A percentile compares a stretch with the other conserved stretches of the same genome.
Conservation (phyloP, 495 filamentous ascomycete species). For the Patellaria atrata region DNA sequence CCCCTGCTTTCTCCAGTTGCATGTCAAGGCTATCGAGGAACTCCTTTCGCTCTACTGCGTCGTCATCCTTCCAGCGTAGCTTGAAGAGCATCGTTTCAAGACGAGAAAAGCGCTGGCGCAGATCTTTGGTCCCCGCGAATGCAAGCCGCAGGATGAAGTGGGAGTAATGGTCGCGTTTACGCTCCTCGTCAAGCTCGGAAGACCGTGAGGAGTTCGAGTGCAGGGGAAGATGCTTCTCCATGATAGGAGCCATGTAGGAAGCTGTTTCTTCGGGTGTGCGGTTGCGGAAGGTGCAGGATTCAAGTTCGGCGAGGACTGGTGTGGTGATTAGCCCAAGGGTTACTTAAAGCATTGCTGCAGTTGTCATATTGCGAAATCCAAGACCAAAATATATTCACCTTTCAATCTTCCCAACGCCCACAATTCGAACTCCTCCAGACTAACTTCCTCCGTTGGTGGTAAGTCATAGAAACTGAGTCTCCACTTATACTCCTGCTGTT, state of each 20-base stretch:
- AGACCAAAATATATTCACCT: conserved; percentile 32
- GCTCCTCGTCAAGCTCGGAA: conserved; percentile 47
- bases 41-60: conserved; percentile 46
- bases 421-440: conserved; percentile 94
- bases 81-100: conserved; percentile 82
- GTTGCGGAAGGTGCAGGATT: conserved; percentile 92
- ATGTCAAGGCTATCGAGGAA: conserved; percentile 71
- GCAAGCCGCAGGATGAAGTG: conserved; percentile 95
- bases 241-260: conserved; percentile 59
- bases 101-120: conserved; percentile 74
- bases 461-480: conserved; percentile 82
- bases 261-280: conserved; percentile 63
- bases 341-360: not conserved
- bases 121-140: conserved; percentile 80
- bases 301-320: conserved; percentile 86
- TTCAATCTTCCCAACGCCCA: conserved; percentile 94
- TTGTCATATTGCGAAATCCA: not conserved
- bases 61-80: conserved; percentile 59
- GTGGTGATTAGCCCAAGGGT: not conserved
- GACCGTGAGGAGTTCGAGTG: conserved; percentile 56
- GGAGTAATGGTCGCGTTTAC: conserved; percentile 92
- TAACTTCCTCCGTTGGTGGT: conserved; percentile 87
- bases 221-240: conserved; percentile 78
- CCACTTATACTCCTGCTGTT: conserved; percentile 63
- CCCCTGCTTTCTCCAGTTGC: conserved; percentile 65